Conservation (phyloP, 2,329 filamentous ascomycete genomes). For the Fusarium irregulare region DNA sequence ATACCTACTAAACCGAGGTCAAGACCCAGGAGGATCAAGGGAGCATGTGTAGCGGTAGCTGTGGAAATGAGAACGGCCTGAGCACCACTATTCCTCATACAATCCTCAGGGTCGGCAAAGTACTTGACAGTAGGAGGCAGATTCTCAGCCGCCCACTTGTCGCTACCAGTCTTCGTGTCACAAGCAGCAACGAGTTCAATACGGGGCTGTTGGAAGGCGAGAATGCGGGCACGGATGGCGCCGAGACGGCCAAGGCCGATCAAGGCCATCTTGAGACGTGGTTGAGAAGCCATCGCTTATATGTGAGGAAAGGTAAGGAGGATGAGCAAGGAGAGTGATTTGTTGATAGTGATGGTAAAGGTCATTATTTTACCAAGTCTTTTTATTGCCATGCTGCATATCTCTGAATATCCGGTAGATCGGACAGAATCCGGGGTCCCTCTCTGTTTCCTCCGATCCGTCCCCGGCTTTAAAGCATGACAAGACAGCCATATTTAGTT, state of each 20-base stretch:
- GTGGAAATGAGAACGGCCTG: constrained; percentile 48
- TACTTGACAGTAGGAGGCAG: constrained; percentile 42
- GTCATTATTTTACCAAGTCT: neutral
- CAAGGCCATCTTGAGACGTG: constrained; percentile 37
- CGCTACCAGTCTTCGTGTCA: constrained; percentile 49
- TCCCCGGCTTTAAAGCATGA: neutral
- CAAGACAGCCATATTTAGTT: neutral
- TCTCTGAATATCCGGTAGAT: neutral
- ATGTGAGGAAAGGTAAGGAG: neutral
- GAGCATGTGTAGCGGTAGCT: constrained; percentile 47
- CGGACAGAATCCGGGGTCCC: neutral
- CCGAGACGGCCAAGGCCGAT: constrained; percentile 48
- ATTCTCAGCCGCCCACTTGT: constrained; percentile 49
- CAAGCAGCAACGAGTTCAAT: constrained; percentile 51
- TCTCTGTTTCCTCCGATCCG: neutral
- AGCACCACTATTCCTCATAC: constrained; percentile 45
- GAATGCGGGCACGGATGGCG: constrained; percentile 48
- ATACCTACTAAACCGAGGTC: constrained; percentile 31
- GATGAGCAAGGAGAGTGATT: neutral
- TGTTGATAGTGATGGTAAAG: neutral
- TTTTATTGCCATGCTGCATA: neutral
- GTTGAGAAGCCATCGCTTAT: constrained; percentile 23
- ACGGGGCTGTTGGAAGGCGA: constrained; percentile 50
- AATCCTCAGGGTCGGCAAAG: constrained; percentile 44
- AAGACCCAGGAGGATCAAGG: constrained; percentile 41